phyloP scores from a whole-genome alignment of 2,329 filamentous ascomycete genomes.

The Pseudogymnoascus sp. region DNA sequence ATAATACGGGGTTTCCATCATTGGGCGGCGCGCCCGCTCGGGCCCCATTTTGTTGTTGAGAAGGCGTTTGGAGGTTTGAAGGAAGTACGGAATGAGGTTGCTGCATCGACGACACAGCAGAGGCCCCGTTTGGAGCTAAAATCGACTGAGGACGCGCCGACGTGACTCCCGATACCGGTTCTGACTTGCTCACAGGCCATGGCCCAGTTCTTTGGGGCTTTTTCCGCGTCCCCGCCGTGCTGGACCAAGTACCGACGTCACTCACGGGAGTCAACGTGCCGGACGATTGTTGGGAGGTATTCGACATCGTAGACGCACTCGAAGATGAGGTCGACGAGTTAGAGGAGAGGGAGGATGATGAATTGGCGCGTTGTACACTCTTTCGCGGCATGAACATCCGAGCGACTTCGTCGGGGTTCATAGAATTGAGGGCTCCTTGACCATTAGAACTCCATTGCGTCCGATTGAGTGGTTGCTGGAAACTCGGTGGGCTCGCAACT shows the following conservation, averaged over 20 bases:
- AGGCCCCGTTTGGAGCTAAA: constrained; percentile 47
- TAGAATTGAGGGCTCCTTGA: constrained; percentile 55
- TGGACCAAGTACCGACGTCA: constrained; percentile 23
- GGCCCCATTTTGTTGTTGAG: constrained; percentile 49
- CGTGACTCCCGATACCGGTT: constrained; percentile 54
- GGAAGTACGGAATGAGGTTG: constrained; percentile 55
- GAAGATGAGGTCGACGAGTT: constrained; percentile 49
- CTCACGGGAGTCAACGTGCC: constrained; percentile 34
- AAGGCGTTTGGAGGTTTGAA: constrained; percentile 57
- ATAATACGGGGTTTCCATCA: constrained; percentile 68
- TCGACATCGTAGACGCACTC: constrained; percentile 48
- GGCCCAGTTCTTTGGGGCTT: constrained; percentile 41
- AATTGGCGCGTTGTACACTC: constrained; percentile 76
- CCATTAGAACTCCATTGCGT: constrained; percentile 58
- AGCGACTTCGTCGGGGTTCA: constrained; percentile 76
- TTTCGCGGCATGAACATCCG: constrained; percentile 89
- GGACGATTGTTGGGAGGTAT: constrained; percentile 53
- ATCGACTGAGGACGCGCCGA: constrained; percentile 54
- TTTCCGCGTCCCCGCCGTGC: constrained; percentile 38
- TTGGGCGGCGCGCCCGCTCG: constrained; percentile 30
- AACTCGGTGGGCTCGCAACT: constrained; percentile 56
- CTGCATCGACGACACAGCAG: constrained; percentile 51
- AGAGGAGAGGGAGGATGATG: constrained; percentile 75
- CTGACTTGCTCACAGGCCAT: constrained; percentile 58
- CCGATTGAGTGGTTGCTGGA: constrained; percentile 50